Evolutionary conservation across 805 yeast species (phyloP), one percentile per base, ranked within the genome.

Genomic region (Wickerhamiella australiensis): DNA sequence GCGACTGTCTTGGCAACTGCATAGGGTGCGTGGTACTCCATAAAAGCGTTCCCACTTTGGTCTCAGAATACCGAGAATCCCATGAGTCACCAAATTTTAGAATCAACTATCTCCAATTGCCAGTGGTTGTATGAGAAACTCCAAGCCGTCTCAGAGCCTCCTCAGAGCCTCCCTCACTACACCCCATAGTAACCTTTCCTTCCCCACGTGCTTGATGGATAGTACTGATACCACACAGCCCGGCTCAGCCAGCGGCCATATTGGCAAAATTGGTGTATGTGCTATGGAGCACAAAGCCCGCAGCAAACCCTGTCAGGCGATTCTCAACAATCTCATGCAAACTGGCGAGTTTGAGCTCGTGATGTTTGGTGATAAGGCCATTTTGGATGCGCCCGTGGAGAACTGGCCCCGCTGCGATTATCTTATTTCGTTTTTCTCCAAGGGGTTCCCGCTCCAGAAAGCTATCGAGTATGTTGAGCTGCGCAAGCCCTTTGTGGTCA

Each of bases 361-460:
- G 17, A 87, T 92, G 49, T 92, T 92, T 69, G 97, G 97, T 52
- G 99, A 92, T 65, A 92, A 92, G 66, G 96, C 87, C 21, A 90
- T 92, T 47, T 68, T 92, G 50, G 98, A 92, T 65, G 98, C 94
- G 68, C 69, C 75, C 13, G 77, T 92, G 52, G 97, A 92, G 68
- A 86, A 87, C 63, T 92, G 99, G 99, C 99, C 99, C 35, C 86
- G 95, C 33, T 92, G 98, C 69, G 99, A 92, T 64, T 92, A 86
- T 60, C 71, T 92, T 54, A 85, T 92, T 53, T 81, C 90, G 56
- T 92, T 92, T 66, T 92, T 92, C 65, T 84, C 95, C n/a, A 77
- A 79, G 26, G 99, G 99, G 0, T 92, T 92, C 67, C 99, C 99
- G 0, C 71, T 92, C 41, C 94, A 90, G 57, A 92, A 92, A 65